Conservation (phyloP, 2,329 filamentous ascomycete species). For the Aspergillus sp. region DNA sequence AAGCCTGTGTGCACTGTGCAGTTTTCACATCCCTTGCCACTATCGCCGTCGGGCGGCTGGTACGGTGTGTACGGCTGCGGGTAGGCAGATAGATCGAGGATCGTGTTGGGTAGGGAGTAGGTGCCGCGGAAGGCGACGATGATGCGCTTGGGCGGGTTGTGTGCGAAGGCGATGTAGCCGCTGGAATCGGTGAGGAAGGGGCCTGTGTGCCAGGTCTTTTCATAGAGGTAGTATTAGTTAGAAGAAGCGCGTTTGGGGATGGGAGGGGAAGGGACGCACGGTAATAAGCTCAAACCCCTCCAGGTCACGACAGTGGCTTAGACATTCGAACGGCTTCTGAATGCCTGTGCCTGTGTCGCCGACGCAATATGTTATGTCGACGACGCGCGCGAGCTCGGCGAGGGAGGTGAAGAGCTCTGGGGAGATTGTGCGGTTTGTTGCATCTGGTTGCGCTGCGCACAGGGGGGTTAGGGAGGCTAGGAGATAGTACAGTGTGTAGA, state of each 20-base stretch:
- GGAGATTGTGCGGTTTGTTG: constrained; percentile 46
- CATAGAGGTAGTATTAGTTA: too few species aligned
- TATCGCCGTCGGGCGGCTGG: constrained; percentile 50
- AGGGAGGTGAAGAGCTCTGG: constrained; percentile 70
- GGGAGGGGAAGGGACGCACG: constrained; percentile 29
- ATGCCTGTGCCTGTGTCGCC: constrained; percentile 79
- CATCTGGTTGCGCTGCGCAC: too few species aligned
- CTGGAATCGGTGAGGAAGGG: constrained; percentile 83
- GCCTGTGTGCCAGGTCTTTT: constrained; percentile 82
- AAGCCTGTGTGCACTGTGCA: constrained; percentile 95
- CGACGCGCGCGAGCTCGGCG: constrained; percentile 83
- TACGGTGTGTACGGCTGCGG: constrained; percentile 92
- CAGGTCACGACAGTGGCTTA: constrained; percentile 82
- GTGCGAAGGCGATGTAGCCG: constrained; percentile 89
- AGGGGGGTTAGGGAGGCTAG: too few species aligned
- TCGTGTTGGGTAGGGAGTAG: constrained; percentile 87
- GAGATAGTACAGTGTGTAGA: too few species aligned
- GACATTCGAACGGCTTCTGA: constrained; percentile 76
- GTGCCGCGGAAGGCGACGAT: constrained; percentile 91
- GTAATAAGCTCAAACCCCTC: constrained; percentile 72
- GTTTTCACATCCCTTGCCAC: constrained; percentile 60
- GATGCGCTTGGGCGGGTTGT: constrained; percentile 62
- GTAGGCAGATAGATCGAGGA: constrained; percentile 83
- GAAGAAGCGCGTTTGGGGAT: too few species aligned
- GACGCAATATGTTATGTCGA: constrained; percentile 94